Evolutionary conservation across 106 monocot genomes (phyloP).

Genomic region (Allium sativum): DNA sequence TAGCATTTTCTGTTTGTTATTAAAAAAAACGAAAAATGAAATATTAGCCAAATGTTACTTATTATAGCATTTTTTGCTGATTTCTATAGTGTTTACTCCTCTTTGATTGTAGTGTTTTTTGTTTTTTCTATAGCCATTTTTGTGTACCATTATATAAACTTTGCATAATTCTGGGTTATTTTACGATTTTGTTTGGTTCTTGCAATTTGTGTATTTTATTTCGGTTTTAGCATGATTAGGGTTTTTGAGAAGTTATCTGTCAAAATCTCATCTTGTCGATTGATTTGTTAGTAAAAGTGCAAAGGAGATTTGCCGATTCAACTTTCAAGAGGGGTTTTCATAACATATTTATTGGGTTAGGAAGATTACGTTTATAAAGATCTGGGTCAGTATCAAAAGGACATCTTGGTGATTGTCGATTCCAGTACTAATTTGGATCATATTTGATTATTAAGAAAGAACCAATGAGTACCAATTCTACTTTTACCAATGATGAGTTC

Average conservation of each 20-base stretch:
- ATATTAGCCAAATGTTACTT: no score
- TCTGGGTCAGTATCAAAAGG: conserved; percentile 1
- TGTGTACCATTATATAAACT: not conserved
- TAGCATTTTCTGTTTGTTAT: no score
- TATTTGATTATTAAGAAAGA: not conserved
- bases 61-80: no score
- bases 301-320: not conserved
- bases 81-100: no score
- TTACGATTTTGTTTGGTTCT: not conserved
- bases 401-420: not conserved
- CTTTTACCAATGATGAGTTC: conserved; percentile 34
- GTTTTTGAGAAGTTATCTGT: conserved; percentile 1
- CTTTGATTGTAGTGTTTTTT: no score
- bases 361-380: conserved; percentile 6
- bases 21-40: no score
- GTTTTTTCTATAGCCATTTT: no score
- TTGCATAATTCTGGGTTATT: not conserved
- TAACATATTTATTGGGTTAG: conserved; percentile 3
- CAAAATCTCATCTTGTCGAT: not conserved
- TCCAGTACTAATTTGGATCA: not conserved
- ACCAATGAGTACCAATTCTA: conserved; percentile 64
- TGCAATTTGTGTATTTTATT: not conserved
- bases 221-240: conserved; percentile 6
- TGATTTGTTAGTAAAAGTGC: not conserved
- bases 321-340: no score